These are phyloP conservation scores for Tetrastigma voinierianum DNA, from an alignment of 164 flowering plant genomes.

Conservation along the genomic window DNA sequence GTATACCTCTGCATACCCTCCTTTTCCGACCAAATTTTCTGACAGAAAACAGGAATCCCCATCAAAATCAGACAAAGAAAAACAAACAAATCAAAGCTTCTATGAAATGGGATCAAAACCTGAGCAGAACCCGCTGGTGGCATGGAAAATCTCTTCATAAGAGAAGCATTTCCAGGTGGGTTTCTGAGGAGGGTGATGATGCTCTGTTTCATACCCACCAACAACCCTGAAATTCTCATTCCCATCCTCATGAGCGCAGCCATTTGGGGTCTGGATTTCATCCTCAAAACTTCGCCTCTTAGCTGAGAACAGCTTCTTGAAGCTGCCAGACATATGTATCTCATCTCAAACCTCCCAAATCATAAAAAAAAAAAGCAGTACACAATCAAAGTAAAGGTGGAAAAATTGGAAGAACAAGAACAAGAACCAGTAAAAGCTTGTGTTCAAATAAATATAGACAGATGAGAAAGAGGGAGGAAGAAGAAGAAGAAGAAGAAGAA, in stretches of 20 bases:
- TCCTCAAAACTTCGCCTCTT: conserved; percentile 40
- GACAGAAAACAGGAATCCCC: conserved; percentile 8
- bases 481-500: too few relatives aligned
- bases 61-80: not conserved
- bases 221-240: conserved; percentile 12
- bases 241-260: conserved; percentile 8
- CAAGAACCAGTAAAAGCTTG: too few relatives aligned
- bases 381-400: too few relatives aligned
- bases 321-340: conserved; percentile 54
- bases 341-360: conserved; percentile 25
- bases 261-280: conserved; percentile 14
- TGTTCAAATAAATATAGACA: too few relatives aligned
- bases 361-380: conserved; percentile 4
- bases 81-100: not conserved
- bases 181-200: conserved; percentile 35
- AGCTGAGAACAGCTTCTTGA: conserved; percentile 68
- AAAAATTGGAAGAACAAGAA: too few relatives aligned
- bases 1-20: conserved; percentile 95
- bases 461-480: too few relatives aligned
- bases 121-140: conserved; percentile 72
- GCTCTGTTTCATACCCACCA: conserved; percentile 10
- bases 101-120: conserved; percentile 32
- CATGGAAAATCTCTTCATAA: conserved; percentile 65
- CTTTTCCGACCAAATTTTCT: conserved; percentile 90
- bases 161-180: conserved; percentile 91